Evolutionary conservation across 2,329 filamentous ascomycete species (phyloP), one percentile per base, ranked within the genome.

Genomic region (Paracoccidioides brasiliensis): DNA sequence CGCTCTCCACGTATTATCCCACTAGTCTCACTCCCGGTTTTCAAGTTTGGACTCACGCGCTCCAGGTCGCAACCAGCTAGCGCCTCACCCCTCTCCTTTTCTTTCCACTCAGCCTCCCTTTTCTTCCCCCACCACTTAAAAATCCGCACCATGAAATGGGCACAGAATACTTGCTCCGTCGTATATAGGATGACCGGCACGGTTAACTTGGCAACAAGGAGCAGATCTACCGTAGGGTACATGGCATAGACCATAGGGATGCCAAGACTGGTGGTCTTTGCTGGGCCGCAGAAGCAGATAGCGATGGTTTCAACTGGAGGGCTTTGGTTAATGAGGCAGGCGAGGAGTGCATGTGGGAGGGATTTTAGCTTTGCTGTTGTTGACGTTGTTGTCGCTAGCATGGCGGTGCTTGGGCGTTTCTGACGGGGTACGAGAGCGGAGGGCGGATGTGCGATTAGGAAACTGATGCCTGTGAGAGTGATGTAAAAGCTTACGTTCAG

Each of bases 201-300:
- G 0, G 69, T 71, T 2, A 67, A 69, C 53, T 67, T 70, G 2
- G 69, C 67, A 56, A 70, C 69, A 32, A 63, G 60, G 37, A 63
- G 67, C 4, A 71, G 57, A 53, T 69, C 66, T 33, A 70, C 54
- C 1, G 64, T 64, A 3, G 61, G 55, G 64, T 67, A 88, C 80
- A 88, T 87, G 57, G 84, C 80, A 37, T 80, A 80, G 52, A 81
- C 76, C 33, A 88, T 66, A 0, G 85, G 85, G 6, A 88, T 84
- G 0, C 84, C 84, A 56, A 88, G 74, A 2, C 80, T 82, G 1
- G 84, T 83, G 2, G 84, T 86, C 69, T 89, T 89, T 12, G 84
- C 84, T 0, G 85, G 83, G 32, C 81, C 83, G 62, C 84, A 87
- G 67, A 88, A 88, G 61, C 84, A 87, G 12, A 86, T 80, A 0